Percentiles rank a stretch among this genome's conserved stretches.
Evolutionary conservation across 768 basidiomycete genomes (phyloP).

Genomic region (Phylloporus scabripes): DNA sequence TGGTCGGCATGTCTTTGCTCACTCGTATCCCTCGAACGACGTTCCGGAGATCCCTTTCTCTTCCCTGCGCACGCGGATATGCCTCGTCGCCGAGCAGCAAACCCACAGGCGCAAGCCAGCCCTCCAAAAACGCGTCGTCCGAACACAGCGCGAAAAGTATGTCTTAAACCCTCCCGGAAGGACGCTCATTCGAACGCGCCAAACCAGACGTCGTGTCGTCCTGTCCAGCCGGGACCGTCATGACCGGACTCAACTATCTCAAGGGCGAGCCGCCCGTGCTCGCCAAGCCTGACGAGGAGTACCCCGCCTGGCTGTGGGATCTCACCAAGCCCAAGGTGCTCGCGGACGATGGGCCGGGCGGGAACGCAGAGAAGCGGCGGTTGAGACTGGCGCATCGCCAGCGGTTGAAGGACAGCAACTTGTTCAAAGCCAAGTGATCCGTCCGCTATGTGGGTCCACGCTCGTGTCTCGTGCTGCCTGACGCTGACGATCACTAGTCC

Average conservation of each 20-base stretch:
- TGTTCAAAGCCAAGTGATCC: conserved; percentile 73
- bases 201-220: conserved; percentile 41
- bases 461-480: not conserved
- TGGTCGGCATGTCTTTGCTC: conserved; percentile 17
- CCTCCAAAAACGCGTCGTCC: not conserved
- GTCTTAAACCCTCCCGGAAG: not conserved
- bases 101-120: not conserved
- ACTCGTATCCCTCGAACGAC: conserved; percentile 8
- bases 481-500: not conserved
- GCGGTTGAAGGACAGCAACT: conserved; percentile 75
- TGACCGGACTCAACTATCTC: conserved; percentile 78
- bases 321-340: conserved; percentile 55
- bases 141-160: conserved; percentile 17
- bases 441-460: not conserved
- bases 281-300: conserved; percentile 74
- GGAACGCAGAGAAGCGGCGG: conserved; percentile 51
- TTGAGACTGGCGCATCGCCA: conserved; percentile 60
- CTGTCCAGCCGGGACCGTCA: conserved; percentile 64
- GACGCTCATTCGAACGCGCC: not conserved
- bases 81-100: conserved; percentile 8
- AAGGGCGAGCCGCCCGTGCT: conserved; percentile 77
- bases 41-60: conserved; percentile 8
- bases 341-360: conserved; percentile 70
- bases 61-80: conserved; percentile 11
- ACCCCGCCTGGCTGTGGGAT: conserved; percentile 89